Base-by-base conservation (phyloP, 139 green algal species). In the Picochlorum sp. region DNA sequence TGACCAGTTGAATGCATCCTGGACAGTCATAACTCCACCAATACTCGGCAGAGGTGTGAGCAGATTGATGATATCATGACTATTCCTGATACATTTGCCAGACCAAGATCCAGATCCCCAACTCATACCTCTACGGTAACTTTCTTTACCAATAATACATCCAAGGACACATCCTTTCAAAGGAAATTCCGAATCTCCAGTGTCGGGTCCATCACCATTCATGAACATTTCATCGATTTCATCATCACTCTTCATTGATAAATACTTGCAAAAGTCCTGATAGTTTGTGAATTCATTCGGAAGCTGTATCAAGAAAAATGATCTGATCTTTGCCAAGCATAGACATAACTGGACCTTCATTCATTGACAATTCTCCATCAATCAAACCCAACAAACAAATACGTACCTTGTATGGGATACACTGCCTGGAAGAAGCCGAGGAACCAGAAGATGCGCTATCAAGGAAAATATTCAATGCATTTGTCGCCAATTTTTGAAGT, bases 91-190 rank as follows among this genome's bases (percentile, higher is more conserved):
- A 7, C 55, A 61, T 61, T 61, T 61, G 20, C 55, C 55, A 35
- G 14, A 30, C 55, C 55, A 61, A 13, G 55, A 28, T 51, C 55
- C 55, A 8, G 55, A 24, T n/a, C 55, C 55, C 24, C 24, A 61
- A n/a, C 13, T 20, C 7, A n/a, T 14, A 25, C 26, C 55, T 14
- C 25, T 33, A 20, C 16, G 9, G 30, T 41, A 61, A 26, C n/a
- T 24, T 24, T 61, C 31, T 47, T 61, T 61, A 7, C 55, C 55
- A 18, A 61, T 30, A 7, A 61, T 61, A 47, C 55, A 61, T 25
- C 55, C 55, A 9, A 61, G 12, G 7, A 61, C 55, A 30, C 55
- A 61, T 7, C 55, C 55, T 53, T 47, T n/a, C 16, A 61, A 25
- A 30, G 55, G 55, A 13, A 61, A 53, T 50, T 5, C 5, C n/a